A percentile compares a stretch with the other conserved stretches of the same genome.
These are phyloP conservation scores for Carex scoparia DNA, from an alignment of 176 grass and related monocot genomes.

Conservation along the genomic window DNA sequence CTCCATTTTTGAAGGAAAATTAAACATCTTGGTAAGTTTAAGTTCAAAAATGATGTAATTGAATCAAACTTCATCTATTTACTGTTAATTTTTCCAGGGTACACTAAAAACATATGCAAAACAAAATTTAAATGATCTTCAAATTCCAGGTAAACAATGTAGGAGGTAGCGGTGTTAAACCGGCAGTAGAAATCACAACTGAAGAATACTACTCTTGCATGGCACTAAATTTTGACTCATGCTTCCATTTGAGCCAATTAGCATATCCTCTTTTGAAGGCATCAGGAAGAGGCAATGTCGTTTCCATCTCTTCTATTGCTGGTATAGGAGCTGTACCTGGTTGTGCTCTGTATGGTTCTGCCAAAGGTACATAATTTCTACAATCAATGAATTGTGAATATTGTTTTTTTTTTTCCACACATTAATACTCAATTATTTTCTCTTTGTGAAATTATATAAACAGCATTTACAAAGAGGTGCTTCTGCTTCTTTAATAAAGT, in stretches of 20 bases:
- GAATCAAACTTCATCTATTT: too few relatives aligned
- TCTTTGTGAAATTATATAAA: too few relatives aligned
- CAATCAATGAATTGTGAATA: too few relatives aligned
- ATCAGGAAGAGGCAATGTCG: neutral
- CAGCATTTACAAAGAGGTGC: too few relatives aligned
- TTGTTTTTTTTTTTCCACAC: too few relatives aligned
- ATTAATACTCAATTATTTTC: too few relatives aligned
- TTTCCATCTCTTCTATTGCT: slow-evolving; percentile 18
- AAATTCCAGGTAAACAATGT: slow-evolving; percentile 17
- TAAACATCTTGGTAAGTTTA: slow-evolving; percentile 10
- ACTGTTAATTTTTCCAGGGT: too few relatives aligned
- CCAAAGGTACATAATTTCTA: neutral
- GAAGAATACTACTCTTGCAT: neutral
- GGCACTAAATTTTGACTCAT: slow-evolving; percentile 4
- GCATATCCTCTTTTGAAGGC: slow-evolving; percentile 16
- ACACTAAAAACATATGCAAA: too few relatives aligned
- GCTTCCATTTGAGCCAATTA: slow-evolving; percentile 12
- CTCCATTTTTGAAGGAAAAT: slow-evolving; percentile 2
- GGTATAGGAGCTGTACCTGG: neutral
- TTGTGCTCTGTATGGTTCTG: neutral
- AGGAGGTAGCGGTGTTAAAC: neutral
- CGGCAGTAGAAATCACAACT: neutral
- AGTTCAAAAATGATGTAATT: too few relatives aligned
- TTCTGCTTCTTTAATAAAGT: too few relatives aligned
- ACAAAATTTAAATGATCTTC: neutral